These are phyloP conservation scores for Solanum chmielewskii DNA, from an alignment of 257 asterid species.

Conservation along the genomic window DNA sequence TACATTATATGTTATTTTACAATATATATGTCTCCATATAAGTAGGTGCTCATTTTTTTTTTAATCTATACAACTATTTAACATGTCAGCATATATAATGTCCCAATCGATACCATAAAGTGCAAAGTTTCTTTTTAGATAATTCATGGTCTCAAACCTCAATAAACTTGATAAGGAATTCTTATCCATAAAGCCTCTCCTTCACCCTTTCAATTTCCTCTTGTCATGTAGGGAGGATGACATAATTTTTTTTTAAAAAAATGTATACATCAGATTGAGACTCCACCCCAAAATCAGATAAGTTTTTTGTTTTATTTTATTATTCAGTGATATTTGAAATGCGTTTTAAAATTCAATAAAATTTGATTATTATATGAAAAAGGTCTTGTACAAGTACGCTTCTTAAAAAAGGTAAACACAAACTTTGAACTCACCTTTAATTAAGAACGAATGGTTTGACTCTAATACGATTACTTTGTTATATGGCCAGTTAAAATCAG, in stretches of 20 bases:
- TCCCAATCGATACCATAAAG: not conserved
- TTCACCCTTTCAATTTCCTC: not conserved
- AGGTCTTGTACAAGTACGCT: not conserved
- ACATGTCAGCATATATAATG: not conserved
- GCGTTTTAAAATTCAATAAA: not conserved
- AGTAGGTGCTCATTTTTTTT: not conserved
- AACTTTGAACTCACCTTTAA: not conserved
- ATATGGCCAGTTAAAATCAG: not conserved
- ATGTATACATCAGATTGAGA: not conserved
- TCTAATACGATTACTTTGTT: not conserved
- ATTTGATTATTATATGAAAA: not conserved
- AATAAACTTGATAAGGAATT: not conserved
- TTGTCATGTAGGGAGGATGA: not conserved
- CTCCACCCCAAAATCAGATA: not conserved
- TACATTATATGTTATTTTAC: not conserved
- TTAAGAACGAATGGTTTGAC: no score
- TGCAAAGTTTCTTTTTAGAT: not conserved
- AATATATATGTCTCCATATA: not conserved
- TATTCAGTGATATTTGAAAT: not conserved
- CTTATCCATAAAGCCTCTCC: not conserved
- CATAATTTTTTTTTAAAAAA: not conserved
- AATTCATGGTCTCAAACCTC: not conserved
- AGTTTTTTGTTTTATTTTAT: not conserved
- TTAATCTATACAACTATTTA: not conserved
- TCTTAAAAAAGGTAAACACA: not conserved